phyloP scores from a whole-genome alignment of 164 flowering plant genomes.

The Taxillus chinensis region DNA sequence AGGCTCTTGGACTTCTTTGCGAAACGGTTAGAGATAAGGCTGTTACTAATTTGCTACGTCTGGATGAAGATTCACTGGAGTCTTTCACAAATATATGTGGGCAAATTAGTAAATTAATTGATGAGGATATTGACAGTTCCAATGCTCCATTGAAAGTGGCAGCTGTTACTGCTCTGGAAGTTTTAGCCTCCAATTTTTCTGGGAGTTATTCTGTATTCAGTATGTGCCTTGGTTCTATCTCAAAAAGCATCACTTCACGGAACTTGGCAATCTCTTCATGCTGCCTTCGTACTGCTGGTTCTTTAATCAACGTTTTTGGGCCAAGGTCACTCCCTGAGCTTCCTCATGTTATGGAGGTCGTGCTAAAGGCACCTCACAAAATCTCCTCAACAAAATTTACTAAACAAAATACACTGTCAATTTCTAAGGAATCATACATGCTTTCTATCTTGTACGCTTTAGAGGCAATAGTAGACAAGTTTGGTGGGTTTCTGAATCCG shows the following conservation, averaged over 20 bases:
- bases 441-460: conserved; percentile 45
- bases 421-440: conserved; percentile 30
- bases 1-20: conserved; percentile 75
- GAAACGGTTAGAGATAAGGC: conserved; percentile 40
- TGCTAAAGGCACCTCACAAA: conserved; percentile 27
- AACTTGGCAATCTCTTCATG: conserved; percentile 41
- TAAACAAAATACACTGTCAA: conserved; percentile 6
- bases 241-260: conserved; percentile 31
- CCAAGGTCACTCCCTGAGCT: conserved; percentile 63
- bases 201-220: conserved; percentile 30
- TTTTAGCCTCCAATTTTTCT: conserved; percentile 48
- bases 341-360: conserved; percentile 49
- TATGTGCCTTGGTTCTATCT: conserved; percentile 49
- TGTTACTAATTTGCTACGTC: conserved; percentile 26
- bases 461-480: conserved; percentile 68
- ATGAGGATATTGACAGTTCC: conserved; percentile 24
- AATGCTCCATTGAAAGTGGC: conserved; percentile 40
- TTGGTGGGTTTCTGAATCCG: conserved; percentile 84
- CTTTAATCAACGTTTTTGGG: conserved; percentile 73
- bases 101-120: conserved; percentile 49
- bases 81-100: conserved; percentile 42
- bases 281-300: conserved; percentile 61
- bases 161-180: conserved; percentile 70
- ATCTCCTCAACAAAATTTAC: conserved; percentile 5
- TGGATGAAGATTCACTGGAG: conserved; percentile 38